Percentiles rank a stretch among this genome's conserved stretches.
Conservation (phyloP, 345 rosid species). For the Gynandropsis gynandra region DNA sequence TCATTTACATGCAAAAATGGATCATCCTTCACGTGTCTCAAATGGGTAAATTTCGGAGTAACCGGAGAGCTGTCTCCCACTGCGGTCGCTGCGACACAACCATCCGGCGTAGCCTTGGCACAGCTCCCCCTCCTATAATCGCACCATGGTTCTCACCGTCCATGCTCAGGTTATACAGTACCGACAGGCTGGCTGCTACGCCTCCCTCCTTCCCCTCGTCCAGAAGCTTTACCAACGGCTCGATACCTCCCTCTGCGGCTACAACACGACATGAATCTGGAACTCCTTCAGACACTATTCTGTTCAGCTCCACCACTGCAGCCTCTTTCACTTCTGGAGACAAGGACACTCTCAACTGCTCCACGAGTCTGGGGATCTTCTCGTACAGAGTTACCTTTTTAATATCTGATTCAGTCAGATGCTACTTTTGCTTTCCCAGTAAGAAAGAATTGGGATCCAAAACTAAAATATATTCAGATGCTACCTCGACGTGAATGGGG, state of each 20-base stretch:
- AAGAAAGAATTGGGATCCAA: neutral
- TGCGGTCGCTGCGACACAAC: constrained; percentile 54
- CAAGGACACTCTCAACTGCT: constrained; percentile 46
- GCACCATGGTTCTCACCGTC: constrained; percentile 67
- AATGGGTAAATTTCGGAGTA: constrained; percentile 59
- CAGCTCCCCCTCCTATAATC: constrained; percentile 72
- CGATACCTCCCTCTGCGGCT: constrained; percentile 62
- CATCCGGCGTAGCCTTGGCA: constrained; percentile 62
- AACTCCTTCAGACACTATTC: constrained; percentile 57
- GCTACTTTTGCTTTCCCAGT: neutral
- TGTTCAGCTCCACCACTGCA: constrained; percentile 75
- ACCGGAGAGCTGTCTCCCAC: constrained; percentile 64
- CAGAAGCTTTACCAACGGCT: constrained; percentile 54
- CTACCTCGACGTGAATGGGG: constrained; percentile 59
- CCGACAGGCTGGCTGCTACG: constrained; percentile 55
- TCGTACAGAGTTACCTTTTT: constrained; percentile 36
- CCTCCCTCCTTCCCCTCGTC: constrained; percentile 54
- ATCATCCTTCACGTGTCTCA: constrained; percentile 13
- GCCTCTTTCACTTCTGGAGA: constrained; percentile 55
- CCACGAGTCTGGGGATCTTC: constrained; percentile 67
- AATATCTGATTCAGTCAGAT: neutral
- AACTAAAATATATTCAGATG: constrained; percentile 18
- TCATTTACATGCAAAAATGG: neutral
- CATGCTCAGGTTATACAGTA: constrained; percentile 76
- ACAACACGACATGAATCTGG: constrained; percentile 48